These are phyloP conservation scores for Podaxis rugospora DNA, from an alignment of 768 basidiomycete genomes.

Conservation along the genomic window DNA sequence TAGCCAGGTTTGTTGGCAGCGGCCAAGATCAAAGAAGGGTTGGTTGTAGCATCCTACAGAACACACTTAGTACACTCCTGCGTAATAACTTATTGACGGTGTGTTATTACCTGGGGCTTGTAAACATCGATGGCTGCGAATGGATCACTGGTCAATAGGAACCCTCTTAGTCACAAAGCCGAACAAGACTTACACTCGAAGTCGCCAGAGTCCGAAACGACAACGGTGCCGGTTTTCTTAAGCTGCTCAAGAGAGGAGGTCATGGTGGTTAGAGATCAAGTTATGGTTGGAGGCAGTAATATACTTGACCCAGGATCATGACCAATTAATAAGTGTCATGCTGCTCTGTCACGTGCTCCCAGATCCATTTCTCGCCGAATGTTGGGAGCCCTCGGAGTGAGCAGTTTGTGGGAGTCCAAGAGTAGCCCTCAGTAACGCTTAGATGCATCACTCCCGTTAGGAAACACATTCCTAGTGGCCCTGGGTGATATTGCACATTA, in stretches of 20 bases:
- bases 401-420: not conserved
- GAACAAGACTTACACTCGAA: conserved; percentile 62
- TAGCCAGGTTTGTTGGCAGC: conserved; percentile 91
- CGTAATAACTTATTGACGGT: not conserved
- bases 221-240: conserved; percentile 90
- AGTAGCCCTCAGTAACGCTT: not conserved
- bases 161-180: not conserved
- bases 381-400: not conserved
- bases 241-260: conserved; percentile 78
- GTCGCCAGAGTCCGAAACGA: conserved; percentile 97
- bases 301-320: not conserved
- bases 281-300: not conserved
- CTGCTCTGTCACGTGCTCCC: not conserved
- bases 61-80: not conserved
- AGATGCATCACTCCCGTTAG: not conserved
- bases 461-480: not conserved
- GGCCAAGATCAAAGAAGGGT: conserved; percentile 92
- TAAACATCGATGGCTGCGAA: conserved; percentile 84
- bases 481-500: not conserved
- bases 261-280: conserved; percentile 45
- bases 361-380: not conserved
- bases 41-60: conserved; percentile 91
- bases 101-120: conserved; percentile 75
- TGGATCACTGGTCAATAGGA: conserved; percentile 18
- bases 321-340: conserved; percentile 1